Base-by-base conservation (phyloP, 495 filamentous ascomycete species). In the Hyphodiscus hymeniophilus region DNA sequence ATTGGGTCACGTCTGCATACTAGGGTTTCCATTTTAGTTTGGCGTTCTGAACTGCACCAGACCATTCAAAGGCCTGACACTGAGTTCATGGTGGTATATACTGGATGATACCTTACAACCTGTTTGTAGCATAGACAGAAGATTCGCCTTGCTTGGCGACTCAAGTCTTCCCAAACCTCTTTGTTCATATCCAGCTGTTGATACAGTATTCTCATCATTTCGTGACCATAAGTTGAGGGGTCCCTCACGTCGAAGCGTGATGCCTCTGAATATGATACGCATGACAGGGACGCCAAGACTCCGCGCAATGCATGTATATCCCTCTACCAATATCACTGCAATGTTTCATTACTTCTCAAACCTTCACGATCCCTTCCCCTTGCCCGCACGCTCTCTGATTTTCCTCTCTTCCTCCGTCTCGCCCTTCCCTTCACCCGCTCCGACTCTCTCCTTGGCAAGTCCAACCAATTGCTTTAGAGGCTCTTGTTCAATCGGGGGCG, bases 401-500 rank as follows among this genome's bases (percentile, higher is more conserved):
- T 23, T 34, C 36, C 31, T 47, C 23, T 32, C 48, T 18, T 42
- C 41, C 23, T 28, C 45, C 18, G 28, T 44, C 31, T 48, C 42
- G 3, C 18, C 34, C 6, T 24, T 21, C 18, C 38, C 38, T 20
- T 41, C 22, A 24, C 38, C 38, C 34, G 17, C 45, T 6, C 16
- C 24, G 7, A 33, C n/a, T 12, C 26, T 52, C 38, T 42, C 35
- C 38, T 24, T 49, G 32, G 41, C 45, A 40, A 41, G 39, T 15
- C 42, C 39, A 1, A 57, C 44, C 22, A 57, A 35, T 36, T 60
- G 48, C 17, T 40, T 38, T 3, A 60, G 36, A n/a, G 53, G 50
- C 2, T 38, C 45, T 24, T 60, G 47, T 16, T 51, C 56, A 20
- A 60, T 55, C 2, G 63, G 65, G 23, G 54, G 48, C 39, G 70